Conservation (phyloP, 768 basidiomycete species). For the Kwoniella heveanensis region DNA sequence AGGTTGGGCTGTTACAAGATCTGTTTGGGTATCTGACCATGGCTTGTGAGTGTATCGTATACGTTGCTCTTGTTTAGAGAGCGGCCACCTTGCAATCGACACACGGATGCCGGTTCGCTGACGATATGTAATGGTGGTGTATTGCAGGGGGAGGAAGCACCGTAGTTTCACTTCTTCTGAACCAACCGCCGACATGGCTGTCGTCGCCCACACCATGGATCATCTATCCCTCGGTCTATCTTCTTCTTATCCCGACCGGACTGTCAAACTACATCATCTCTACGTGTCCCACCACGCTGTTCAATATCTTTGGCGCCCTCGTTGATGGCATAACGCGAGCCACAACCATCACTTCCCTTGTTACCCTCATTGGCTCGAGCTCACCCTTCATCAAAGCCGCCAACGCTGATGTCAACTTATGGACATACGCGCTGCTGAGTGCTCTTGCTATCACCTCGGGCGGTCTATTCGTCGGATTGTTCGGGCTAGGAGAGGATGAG, state of each 20-base stretch:
- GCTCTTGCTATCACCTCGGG: slow-evolving; percentile 35
- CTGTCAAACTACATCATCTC: slow-evolving; percentile 30
- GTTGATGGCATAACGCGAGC: slow-evolving; percentile 43
- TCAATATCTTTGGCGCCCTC: slow-evolving; percentile 28
- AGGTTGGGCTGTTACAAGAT: slow-evolving; percentile 35
- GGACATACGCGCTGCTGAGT: slow-evolving; percentile 28
- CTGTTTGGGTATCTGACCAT: slow-evolving; percentile 42
- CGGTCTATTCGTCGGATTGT: slow-evolving; percentile 28
- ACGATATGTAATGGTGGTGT: no score
- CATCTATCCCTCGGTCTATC: slow-evolving; percentile 37
- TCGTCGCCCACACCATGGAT: slow-evolving; percentile 46
- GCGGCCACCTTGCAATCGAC: no score
- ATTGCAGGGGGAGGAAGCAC: slow-evolving; percentile 47
- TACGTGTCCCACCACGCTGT: slow-evolving; percentile 34
- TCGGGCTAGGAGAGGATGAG: slow-evolving; percentile 30
- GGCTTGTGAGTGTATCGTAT: slow-evolving; percentile 40
- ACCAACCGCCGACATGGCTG: slow-evolving; percentile 46
- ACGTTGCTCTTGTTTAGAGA: no score
- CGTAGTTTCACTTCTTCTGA: slow-evolving; percentile 34
- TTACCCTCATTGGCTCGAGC: slow-evolving; percentile 13
- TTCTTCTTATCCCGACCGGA: slow-evolving; percentile 38
- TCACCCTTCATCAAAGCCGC: neutral
- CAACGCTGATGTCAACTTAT: slow-evolving; percentile 8
- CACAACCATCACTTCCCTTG: slow-evolving; percentile 32
- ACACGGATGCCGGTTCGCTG: no score